Percentiles rank a stretch among this genome's conserved stretches.
Evolutionary conservation across 495 filamentous ascomycete genomes (phyloP).

Genomic region (Aspergillus kassunensis): DNA sequence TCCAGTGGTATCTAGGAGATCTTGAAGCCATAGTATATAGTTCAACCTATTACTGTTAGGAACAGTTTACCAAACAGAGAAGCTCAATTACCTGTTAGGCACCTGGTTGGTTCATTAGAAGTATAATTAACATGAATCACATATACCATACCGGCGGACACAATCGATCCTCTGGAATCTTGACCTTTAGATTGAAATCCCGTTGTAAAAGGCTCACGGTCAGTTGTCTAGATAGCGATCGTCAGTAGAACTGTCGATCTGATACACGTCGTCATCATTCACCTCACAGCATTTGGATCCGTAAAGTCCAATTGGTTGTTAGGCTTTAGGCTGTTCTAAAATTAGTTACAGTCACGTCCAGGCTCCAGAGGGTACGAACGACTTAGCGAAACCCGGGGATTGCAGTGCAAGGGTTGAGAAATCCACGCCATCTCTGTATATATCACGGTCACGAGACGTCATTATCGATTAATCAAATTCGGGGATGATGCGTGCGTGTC

Average conservation of each 20-base stretch:
- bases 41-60: conserved; percentile 53
- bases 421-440: conserved; percentile 61
- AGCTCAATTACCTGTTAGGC: conserved; percentile 55
- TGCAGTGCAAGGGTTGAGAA: conserved; percentile 56
- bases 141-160: conserved; percentile 72
- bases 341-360: neutral
- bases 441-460: conserved; percentile 34
- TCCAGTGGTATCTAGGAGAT: conserved; percentile 71
- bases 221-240: conserved; percentile 53
- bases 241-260: neutral
- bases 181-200: conserved; percentile 69
- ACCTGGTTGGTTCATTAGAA: conserved; percentile 41
- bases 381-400: conserved; percentile 55
- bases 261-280: conserved; percentile 6
- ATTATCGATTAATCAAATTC: conserved; percentile 20
- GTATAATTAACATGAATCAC: neutral
- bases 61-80: neutral
- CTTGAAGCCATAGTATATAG: conserved; percentile 88
- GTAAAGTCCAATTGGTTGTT: conserved; percentile 76
- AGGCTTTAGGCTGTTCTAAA: conserved; percentile 46
- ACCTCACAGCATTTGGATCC: conserved; percentile 71
- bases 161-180: conserved; percentile 71
- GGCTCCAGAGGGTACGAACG: conserved; percentile 31
- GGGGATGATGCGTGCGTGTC: neutral
- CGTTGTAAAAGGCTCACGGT: conserved; percentile 72